phyloP scores from a whole-genome alignment of 2,329 filamentous ascomycete species.

The Bipolaris zeicola region DNA sequence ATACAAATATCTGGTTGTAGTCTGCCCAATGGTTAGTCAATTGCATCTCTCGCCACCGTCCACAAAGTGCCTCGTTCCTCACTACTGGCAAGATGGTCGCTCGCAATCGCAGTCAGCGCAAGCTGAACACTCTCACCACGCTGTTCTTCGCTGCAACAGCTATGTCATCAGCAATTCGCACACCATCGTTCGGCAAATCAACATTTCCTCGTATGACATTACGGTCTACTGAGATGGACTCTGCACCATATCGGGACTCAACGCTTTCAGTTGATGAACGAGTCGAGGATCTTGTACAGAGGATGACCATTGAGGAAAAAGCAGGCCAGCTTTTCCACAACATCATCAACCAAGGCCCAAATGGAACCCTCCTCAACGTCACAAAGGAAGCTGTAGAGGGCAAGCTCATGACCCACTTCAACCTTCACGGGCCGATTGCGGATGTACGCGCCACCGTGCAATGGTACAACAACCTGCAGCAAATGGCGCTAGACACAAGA shows the following conservation, averaged over 20 bases:
- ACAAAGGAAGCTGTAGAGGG: constrained; percentile 45
- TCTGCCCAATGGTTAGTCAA: neutral
- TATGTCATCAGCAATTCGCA: constrained; percentile 18
- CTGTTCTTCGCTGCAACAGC: constrained; percentile 23
- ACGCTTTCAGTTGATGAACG: constrained; percentile 53
- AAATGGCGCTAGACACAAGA: constrained; percentile 52
- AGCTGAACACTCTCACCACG: constrained; percentile 19
- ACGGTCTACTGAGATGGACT: constrained; percentile 16
- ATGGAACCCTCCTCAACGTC: constrained; percentile 41
- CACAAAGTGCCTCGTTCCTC: neutral
- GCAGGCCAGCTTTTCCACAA: constrained; percentile 57
- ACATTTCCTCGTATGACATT: constrained; percentile 7
- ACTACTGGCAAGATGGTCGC: constrained; percentile 15
- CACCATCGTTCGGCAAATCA: constrained; percentile 5
- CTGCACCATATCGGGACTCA: constrained; percentile 45
- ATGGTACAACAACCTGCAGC: constrained; percentile 53
- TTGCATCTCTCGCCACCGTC: neutral
- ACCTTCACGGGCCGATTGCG: constrained; percentile 52
- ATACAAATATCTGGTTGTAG: constrained; percentile 17
- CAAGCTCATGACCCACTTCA: constrained; percentile 55
- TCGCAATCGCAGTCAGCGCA: constrained; percentile 15
- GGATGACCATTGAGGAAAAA: constrained; percentile 58
- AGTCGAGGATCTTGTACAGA: constrained; percentile 52
- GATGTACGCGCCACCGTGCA: constrained; percentile 46
- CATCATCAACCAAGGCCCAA: constrained; percentile 40